Evolutionary conservation across 106 monocot genomes (phyloP).

Genomic region (Acorus calamus): DNA sequence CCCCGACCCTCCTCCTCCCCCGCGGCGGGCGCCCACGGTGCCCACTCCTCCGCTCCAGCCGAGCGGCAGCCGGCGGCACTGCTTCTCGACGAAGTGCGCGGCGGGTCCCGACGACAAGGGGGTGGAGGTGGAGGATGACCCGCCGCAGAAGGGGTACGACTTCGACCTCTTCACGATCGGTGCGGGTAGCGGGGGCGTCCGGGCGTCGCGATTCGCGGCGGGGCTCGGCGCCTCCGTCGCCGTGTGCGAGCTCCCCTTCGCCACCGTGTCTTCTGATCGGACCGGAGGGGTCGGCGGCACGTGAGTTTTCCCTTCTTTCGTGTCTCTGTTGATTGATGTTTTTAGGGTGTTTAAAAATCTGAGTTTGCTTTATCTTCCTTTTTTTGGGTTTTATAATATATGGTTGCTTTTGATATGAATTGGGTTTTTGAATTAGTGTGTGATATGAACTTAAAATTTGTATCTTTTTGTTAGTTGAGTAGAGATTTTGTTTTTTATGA

Average conservation of each 20-base stretch:
- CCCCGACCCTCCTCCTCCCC: not conserved
- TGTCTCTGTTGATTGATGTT: not conserved
- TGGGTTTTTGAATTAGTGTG: not conserved
- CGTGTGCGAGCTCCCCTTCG: slow-evolving; percentile 69
- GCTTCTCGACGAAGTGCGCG: slow-evolving; percentile 10
- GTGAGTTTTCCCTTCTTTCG: slow-evolving; percentile 21
- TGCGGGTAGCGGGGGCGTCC: slow-evolving; percentile 71
- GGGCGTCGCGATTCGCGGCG: slow-evolving; percentile 63
- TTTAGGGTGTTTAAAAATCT: not conserved
- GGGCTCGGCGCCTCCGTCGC: slow-evolving; percentile 56
- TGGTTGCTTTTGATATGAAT: not conserved
- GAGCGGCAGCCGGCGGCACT: not conserved
- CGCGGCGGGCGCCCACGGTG: not conserved
- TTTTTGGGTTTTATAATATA: not conserved
- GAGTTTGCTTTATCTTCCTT: not conserved
- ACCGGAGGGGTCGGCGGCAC: slow-evolving; percentile 71
- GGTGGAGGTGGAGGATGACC: not conserved
- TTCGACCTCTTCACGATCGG: slow-evolving; percentile 83
- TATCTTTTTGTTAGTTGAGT: not conserved
- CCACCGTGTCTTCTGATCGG: slow-evolving; percentile 52
- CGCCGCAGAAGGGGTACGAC: slow-evolving; percentile 18
- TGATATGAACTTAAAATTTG: not conserved
- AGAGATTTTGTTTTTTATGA: not conserved
- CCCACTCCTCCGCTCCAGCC: not conserved
- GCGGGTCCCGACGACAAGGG: slow-evolving; percentile 4